Base-by-base conservation (phyloP, 164 flowering plant genomes). In the Chloranthus sessilifolius region DNA sequence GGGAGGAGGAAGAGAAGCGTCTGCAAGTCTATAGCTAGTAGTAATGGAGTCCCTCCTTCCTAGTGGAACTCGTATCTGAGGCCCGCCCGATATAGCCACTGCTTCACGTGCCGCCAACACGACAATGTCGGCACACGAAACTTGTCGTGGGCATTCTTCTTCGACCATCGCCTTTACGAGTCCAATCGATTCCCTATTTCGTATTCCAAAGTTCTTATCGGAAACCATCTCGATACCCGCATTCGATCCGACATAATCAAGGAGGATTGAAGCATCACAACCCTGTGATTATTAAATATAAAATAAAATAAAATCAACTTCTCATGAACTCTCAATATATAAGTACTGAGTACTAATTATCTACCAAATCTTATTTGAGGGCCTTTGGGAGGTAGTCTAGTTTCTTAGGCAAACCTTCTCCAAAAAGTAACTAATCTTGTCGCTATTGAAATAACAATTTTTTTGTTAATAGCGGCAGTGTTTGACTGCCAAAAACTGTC, bases 241-340 rank as follows among this genome's bases (percentile, higher is more conserved):
- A 22, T 35, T 50, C 15, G 6, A 14, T 17, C 53, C 58, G 1
- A 12, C 31, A 0, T 59, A 48, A 56, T 77, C 79, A 22, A 77
- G 60, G 2, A 80, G 72, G 41, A 80, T 73, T 2, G 82, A 77
- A 23, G 75, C 85, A 61, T 77, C 82, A 61, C 86, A 80, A n/a
- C 82, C 82, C 85, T 77, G 69, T 8, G n/a, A n/a, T n/a, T n/a
- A 38, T 30, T 15, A 12, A 21, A 7, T 28, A 34, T 7, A 49
- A 4, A 35, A 7, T 2, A 26, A n/a, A n/a, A n/a, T n/a, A n/a
- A n/a, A n/a, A n/a, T n/a, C n/a, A n/a, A n/a, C n/a, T n/a, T n/a
- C 34, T 3, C n/a, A 10, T 25, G 30, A 12, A 12, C 20, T n/a
- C 17, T 22, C 4, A 14, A 6, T 2, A 11, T n/a, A 17, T 5